Percentiles rank a stretch among this genome's conserved stretches.
These are phyloP conservation scores for Hypsizygus ulmarius DNA, from an alignment of 1,284 basidiomycete genomes.

Conservation along the genomic window DNA sequence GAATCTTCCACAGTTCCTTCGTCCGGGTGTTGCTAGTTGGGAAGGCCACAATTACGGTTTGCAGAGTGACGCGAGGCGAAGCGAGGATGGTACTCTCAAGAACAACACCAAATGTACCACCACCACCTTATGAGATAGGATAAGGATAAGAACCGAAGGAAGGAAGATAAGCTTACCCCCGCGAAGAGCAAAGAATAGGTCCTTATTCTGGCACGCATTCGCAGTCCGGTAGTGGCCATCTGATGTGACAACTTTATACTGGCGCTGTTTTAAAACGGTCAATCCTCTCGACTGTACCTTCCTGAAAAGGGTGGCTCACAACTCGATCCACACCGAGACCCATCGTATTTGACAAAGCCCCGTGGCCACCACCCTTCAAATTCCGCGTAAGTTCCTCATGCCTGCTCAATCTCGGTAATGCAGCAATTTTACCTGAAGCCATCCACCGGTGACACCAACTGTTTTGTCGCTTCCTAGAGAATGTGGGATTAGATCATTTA, in stretches of 20 bases:
- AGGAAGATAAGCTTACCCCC: conserved; percentile 25
- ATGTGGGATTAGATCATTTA: not conserved
- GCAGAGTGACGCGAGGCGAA: conserved; percentile 32
- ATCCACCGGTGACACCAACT: conserved; percentile 23
- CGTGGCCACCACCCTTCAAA: conserved; percentile 43
- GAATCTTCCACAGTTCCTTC: conserved; percentile 28
- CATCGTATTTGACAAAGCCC: conserved; percentile 32
- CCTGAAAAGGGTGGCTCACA: conserved; percentile 19
- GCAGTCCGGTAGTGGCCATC: conserved; percentile 31
- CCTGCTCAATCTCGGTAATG: too few species aligned
- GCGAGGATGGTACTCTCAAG: conserved; percentile 34
- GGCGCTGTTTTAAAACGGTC: conserved; percentile 23
- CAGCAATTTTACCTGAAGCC: conserved; percentile 17
- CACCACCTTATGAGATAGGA: conserved; percentile 22
- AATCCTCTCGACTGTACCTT: not conserved
- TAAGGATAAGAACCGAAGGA: not conserved
- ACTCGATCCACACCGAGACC: conserved; percentile 35
- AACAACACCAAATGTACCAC: conserved; percentile 41
- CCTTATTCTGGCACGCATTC: conserved; percentile 34
- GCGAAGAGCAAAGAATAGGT: conserved; percentile 39
- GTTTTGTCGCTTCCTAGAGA: conserved; percentile 21
- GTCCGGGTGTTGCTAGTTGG: conserved; percentile 21
- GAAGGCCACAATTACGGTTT: conserved; percentile 28
- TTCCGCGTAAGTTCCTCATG: not conserved
- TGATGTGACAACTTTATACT: conserved; percentile 37